Evolutionary conservation across 2,329 filamentous ascomycete genomes (phyloP), one percentile per base, ranked within the genome.

Genomic region (Colletotrichum tropicale): DNA sequence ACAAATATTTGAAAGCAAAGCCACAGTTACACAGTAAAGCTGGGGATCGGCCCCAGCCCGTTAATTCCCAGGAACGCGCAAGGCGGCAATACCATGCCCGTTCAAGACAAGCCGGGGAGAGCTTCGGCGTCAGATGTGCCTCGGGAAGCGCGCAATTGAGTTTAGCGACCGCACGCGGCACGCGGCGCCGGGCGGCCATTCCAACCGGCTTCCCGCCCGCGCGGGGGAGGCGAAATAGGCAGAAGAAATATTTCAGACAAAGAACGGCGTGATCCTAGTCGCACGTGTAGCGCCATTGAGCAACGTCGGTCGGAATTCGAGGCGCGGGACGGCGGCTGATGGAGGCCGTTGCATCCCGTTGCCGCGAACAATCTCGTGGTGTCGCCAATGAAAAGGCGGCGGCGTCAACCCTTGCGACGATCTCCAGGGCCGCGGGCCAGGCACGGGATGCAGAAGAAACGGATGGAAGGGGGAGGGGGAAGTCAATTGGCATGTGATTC

Each of bases 401-500:
- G 16, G 12, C 28, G 24, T 21, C 21, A 9, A 43, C 69, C 62
- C 70, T 64, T 60, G 70, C 70, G 70, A 58, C 73, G 70, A 75
- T 75, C 73, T 18, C 24, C 60, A 34, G 36, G 26, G 28, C 30
- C 36, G 56, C 18, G 52, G 52, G 26, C 30, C 69, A 43, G 52
- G 72, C n/a, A 34, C 18, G 38, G 26, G 62, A 24, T 21, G 16
- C 28, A 24, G 18, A 52, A 38, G 43, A 68, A 75, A 48, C 69
- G 18, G 21, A 73, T 64, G 56, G 69, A 67, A 64, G 56, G 43
- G 43, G 43, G 43, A 52, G 43, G 43, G 43, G 43, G n/a, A 13
- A 10, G 30, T 18, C 8, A 9, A 72, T 43, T 75, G 32, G 56
- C 73, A 75, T 75, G 73, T 75, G 73, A 75, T 68, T 73, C 64